A percentile compares a stretch with the other conserved stretches of the same genome.
phyloP scores from a whole-genome alignment of 352 stramenopile genomes.

The Plasmopara viticola region DNA sequence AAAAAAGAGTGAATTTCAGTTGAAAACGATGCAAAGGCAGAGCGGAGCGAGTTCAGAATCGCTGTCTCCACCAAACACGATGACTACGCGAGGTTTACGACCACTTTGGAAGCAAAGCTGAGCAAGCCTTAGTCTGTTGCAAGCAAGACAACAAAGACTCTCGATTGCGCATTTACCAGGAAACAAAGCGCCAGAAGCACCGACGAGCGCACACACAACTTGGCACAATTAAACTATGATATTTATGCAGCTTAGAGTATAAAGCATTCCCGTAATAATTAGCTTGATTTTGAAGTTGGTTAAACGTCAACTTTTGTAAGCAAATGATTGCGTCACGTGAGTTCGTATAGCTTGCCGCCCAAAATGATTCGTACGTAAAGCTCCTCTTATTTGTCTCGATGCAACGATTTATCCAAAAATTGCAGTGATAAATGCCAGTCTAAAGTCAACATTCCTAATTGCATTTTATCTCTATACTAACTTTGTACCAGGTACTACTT shows the following conservation, averaged over 20 bases:
- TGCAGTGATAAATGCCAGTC: no score
- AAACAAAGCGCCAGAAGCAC: constrained; percentile 46
- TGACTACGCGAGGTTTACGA: constrained; percentile 44
- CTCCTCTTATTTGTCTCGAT: no score
- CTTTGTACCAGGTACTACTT: background rate
- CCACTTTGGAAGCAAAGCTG: constrained; percentile 45
- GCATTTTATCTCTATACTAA: background rate
- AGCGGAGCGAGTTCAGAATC: constrained; percentile 18
- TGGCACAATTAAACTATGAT: constrained; percentile 9
- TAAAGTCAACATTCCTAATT: no score
- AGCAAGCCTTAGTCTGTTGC: constrained; percentile 40
- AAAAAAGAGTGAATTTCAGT: constrained; percentile 23
- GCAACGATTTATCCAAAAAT: no score
- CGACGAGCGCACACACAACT: constrained; percentile 22
- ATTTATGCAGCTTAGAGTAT: constrained; percentile 2
- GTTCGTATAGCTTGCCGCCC: no score
- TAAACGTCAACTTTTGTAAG: no score
- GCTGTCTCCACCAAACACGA: constrained; percentile 36
- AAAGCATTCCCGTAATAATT: background rate
- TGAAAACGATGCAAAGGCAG: constrained; percentile 25
- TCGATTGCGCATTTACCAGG: constrained; percentile 55
- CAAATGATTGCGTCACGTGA: no score
- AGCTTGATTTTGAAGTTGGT: no score
- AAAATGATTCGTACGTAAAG: no score
- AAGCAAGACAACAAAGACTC: constrained; percentile 50